Base-by-base conservation (phyloP, 2,329 filamentous ascomycete species). In the Pseudogymnoascus sp. region DNA sequence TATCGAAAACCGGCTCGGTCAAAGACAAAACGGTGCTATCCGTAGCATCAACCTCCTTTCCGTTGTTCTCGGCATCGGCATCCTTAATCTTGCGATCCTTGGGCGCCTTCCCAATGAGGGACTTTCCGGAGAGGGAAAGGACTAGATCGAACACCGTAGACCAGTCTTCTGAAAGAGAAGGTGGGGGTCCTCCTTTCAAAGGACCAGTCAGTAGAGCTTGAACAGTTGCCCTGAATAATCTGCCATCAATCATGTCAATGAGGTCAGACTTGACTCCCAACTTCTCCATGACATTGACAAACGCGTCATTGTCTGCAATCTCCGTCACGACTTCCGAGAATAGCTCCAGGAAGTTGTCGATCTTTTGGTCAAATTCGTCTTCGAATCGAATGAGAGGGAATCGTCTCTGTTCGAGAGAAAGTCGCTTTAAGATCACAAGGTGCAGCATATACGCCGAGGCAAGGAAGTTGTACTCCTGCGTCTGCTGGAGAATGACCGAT, bases 201-300 rank as follows among this genome's bases (percentile, higher is more conserved):
- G 64, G 58, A 14, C 66, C 62, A 11, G 69, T 63, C 28, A 65
- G 67, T 65, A 73, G 66, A 14, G 67, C 66, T 64, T 71, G 69
- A 8, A 72, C 66, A 9, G 68, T 64, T 12, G 64, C 65, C 39
- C 72, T 67, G 36, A 73, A 68, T 5, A 83, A 67, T 39, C 82
- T 75, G 5, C 84, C 84, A 70, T 86, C 84, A 12, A 86, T 69
- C 5, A 83, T 71, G 69, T 87, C 84, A 14, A 75, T 75, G 5
- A 84, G 69, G 68, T 85, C 80, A 66, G 77, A 79, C 8, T 63
- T 65, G 16, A 68, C 52, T 6, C 66, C 63, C 8, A 60, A 19
- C 11, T 55, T 69, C 64, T 8, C 64, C 62, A 35, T 68, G 63
- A 39, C 33, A 25, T 36, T 49, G 41, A 69, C 63, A 19, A 70